phyloP scores from a whole-genome alignment of 306 rosid genomes.

The Glycine soja region DNA sequence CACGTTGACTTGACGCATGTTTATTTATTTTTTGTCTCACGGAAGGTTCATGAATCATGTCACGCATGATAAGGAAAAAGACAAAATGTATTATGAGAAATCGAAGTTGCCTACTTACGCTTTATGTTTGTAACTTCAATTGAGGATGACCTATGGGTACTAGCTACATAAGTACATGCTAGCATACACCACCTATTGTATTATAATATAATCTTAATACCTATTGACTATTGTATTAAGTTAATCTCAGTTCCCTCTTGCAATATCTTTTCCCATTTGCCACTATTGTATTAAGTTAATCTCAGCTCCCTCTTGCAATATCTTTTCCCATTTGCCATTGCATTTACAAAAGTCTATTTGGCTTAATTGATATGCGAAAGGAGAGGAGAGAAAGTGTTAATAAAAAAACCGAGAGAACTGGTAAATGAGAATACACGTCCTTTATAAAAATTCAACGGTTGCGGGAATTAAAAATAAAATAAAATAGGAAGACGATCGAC shows the following conservation, averaged over 20 bases:
- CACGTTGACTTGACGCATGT: background rate
- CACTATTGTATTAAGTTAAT: background rate
- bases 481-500: too few species aligned
- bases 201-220: background rate
- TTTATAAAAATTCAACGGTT: too few species aligned
- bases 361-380: background rate
- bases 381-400: background rate
- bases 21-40: too few species aligned
- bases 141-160: background rate
- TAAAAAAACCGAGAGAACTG: background rate
- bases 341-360: background rate
- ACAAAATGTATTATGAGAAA: background rate
- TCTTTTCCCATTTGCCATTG: background rate
- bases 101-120: background rate
- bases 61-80: too few species aligned
- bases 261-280: too few species aligned
- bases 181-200: background rate
- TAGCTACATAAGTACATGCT: too few species aligned
- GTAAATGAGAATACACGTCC: background rate
- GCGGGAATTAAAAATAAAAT: too few species aligned
- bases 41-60: background rate
- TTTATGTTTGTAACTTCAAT: background rate
- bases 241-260: background rate
- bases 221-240: background rate
- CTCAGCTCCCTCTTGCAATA: background rate